These are phyloP conservation scores for Hypoxylon perforatum DNA, from an alignment of 495 filamentous ascomycete species.

Conservation along the genomic window DNA sequence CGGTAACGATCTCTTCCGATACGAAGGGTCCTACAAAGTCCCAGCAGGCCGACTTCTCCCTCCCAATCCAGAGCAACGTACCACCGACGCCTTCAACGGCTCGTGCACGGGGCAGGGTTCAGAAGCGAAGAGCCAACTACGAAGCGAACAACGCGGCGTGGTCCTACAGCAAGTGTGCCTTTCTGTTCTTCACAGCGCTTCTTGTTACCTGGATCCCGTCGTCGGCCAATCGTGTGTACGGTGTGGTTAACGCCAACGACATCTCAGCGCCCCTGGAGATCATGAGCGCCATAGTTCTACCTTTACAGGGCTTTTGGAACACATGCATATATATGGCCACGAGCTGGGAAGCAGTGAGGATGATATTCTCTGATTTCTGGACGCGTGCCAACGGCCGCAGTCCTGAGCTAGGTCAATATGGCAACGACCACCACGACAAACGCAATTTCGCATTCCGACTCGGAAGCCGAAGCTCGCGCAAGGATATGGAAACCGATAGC, in stretches of 20 bases:
- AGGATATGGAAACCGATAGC: constrained; percentile 48
- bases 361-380: constrained; percentile 43
- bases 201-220: constrained; percentile 90
- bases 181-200: constrained; percentile 87
- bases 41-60: constrained; percentile 25
- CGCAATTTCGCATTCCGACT: constrained; percentile 33
- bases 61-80: constrained; percentile 30
- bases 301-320: constrained; percentile 91
- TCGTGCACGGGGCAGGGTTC: constrained; percentile 34
- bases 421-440: constrained; percentile 30
- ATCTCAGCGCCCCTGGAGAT: constrained; percentile 72
- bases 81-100: constrained; percentile 28
- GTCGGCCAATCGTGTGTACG: constrained; percentile 80
- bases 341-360: constrained; percentile 60
- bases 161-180: constrained; percentile 84
- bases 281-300: constrained; percentile 78
- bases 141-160: constrained; percentile 68
- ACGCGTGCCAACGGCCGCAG: constrained; percentile 9
- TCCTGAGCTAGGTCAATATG: constrained; percentile 33
- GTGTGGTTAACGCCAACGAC: constrained; percentile 64
- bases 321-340: constrained; percentile 81
- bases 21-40: constrained; percentile 37
- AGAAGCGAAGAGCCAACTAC: constrained; percentile 41
- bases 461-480: constrained; percentile 28
- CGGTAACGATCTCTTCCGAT: constrained; percentile 59